Base-by-base conservation (phyloP, 2,329 filamentous ascomycete species). In the Aspergillus aculeatus region DNA sequence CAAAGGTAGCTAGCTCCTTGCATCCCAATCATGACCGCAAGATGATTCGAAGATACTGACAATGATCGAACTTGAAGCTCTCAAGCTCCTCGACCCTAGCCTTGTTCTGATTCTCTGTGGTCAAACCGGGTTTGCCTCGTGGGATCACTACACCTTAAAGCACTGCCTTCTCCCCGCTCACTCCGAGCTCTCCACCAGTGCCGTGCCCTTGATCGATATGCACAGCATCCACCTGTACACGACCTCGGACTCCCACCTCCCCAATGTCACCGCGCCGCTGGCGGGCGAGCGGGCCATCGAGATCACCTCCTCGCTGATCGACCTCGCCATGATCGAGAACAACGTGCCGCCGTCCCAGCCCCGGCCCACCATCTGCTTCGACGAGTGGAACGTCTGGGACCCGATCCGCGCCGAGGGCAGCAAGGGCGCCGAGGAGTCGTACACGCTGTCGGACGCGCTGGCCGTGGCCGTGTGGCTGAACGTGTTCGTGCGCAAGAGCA, bases 301-400 rank as follows among this genome's bases (percentile, higher is more conserved):
- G 71, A 87, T 91, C 64, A 82, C 88, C 2, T 84, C 84, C 2
- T 79, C 82, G 0, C 78, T 92, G 2, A 91, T 92, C 65, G 89
- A 92, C 71, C 83, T 92, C 1, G 89, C 89, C 0, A 82, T 87
- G 35, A 87, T 91, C 68, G 87, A 91, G 72, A 88, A 89, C 73
- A 67, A 69, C 7, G 71, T 77, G 0, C 82, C 87, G 0, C 76
- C 82, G 0, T 78, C 80, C 0, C 83, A 87, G n/a, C 83, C 84
- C 4, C 79, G 83, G 3, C 88, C 86, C 50, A 88, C 83, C 54
- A 91, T 93, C 71, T 92, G 89, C 80, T 92, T 92, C 71, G 90
- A 93, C 71, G 89, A 92, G 75, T 92, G 90, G 90, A 93, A 92
- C 72, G 89, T 92, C 9, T 93, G 89, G 89, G 89, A 91, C 67